Conservation (phyloP, 352 stramenopile species). For the Aphanomyces astaci region DNA sequence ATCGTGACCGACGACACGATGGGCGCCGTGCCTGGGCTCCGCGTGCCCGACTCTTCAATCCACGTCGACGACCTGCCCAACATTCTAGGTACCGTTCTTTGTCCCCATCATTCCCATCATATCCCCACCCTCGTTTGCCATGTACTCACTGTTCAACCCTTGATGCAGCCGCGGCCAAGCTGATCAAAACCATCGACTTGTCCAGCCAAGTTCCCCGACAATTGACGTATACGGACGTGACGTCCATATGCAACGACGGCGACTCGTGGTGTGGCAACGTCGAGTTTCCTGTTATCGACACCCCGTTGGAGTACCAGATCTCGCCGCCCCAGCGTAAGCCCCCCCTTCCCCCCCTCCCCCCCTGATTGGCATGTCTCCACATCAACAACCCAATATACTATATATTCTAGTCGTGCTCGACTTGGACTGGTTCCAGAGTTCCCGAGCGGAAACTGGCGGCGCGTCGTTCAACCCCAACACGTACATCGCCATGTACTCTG, state of each 20-base stretch:
- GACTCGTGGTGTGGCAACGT: constrained; percentile 6
- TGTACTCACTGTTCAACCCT: too few relatives aligned
- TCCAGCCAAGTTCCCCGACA: neutral
- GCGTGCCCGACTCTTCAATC: neutral
- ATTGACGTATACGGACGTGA: constrained; percentile 13
- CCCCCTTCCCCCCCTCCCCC: neutral
- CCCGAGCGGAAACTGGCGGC: neutral
- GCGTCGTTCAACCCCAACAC: constrained; percentile 35
- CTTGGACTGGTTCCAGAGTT: constrained; percentile 20
- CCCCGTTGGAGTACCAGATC: constrained; percentile 15
- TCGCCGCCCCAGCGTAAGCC: constrained; percentile 12
- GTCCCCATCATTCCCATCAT: too few relatives aligned
- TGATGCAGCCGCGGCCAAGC: constrained; percentile 1
- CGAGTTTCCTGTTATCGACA: constrained; percentile 22
- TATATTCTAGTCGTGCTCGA: constrained; percentile 15
- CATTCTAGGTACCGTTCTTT: constrained; percentile 18
- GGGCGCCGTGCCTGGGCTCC: constrained; percentile 11
- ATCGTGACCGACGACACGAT: constrained; percentile 15
- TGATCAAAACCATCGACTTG: constrained; percentile 20
- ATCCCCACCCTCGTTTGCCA: too few relatives aligned
- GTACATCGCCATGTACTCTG: constrained; percentile 47
- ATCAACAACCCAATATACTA: too few relatives aligned
- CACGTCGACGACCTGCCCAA: constrained; percentile 20
- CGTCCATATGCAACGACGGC: neutral
- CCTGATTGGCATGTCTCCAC: neutral